phyloP scores from a whole-genome alignment of 495 filamentous ascomycete species.

The Penicillium goetzii region DNA sequence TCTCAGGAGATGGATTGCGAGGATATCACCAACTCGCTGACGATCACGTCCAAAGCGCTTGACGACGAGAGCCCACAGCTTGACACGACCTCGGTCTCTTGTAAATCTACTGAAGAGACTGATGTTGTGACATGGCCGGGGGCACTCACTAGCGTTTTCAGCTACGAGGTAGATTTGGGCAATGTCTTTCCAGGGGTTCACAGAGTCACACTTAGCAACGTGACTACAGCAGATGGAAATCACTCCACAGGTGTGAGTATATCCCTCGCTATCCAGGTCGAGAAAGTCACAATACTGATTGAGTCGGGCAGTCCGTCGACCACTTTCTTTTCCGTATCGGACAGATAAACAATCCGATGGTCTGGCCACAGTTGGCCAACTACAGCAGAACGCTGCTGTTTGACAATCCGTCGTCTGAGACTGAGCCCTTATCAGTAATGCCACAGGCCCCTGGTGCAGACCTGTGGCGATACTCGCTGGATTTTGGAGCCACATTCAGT shows the following conservation, averaged over 20 bases:
- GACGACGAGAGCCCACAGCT: conserved; percentile 29
- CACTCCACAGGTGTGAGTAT: conserved; percentile 49
- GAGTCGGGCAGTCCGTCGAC: conserved; percentile 36
- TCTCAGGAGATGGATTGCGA: conserved; percentile 62
- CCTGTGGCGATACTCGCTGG: conserved; percentile 58
- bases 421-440: conserved; percentile 44
- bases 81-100: conserved; percentile 33
- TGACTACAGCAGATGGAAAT: conserved; percentile 21
- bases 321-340: conserved; percentile 53
- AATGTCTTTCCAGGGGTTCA: conserved; percentile 54
- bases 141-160: conserved; percentile 44
- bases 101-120: conserved; percentile 13
- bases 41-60: conserved; percentile 49
- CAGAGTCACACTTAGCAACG: conserved; percentile 1
- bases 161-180: conserved; percentile 40
- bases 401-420: conserved; percentile 41
- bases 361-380: conserved; percentile 54
- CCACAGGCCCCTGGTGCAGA: conserved; percentile 64
- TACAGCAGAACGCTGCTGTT: conserved; percentile 52
- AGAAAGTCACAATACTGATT: conserved; percentile 34
- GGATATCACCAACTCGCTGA: conserved; percentile 45
- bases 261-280: conserved; percentile 23
- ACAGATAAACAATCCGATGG: conserved; percentile 50
- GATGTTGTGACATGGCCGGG: neutral
- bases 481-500: conserved; percentile 53